Base-by-base conservation (phyloP, 352 stramenopile genomes). In the Globisporangium parvum region DNA sequence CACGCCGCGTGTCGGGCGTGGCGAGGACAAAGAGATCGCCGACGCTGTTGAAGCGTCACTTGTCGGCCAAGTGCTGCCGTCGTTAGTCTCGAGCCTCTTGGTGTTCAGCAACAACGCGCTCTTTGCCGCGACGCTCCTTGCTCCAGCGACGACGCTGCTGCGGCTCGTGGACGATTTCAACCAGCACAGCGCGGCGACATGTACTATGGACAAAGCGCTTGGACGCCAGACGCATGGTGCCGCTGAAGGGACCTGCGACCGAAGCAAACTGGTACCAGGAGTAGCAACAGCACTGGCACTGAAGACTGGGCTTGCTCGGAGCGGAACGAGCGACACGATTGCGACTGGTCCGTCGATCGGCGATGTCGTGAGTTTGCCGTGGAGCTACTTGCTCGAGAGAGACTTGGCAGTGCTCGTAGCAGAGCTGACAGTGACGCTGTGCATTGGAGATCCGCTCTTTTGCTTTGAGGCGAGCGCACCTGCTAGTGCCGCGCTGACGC, bases 321-420 rank as follows among this genome's bases (percentile, higher is more conserved):
- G 48, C 11, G 40, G 5, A 6, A 24, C 17, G 15, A 35, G 48
- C 11, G 40, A 10, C 5, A 37, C 17, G 15, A 35, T 17, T 8
- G 3, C n/a, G 11, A 40, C 41, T 21, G 21, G 21, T n/a, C 15
- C 40, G 17, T 46, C 53, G n/a, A 61, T 73, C 6, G 63, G 62
- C 1, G 62, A 73, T 35, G 65, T 69, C 2, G 62, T 78, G 31
- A 48, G 50, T 1, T 51, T 89, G 0, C 78, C 74, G 0, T 91
- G 80, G 80, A 69, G 68, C 39, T 74, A 72, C 26, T 58, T 75
- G 47, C 57, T 92, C 0, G 72, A 92, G 52, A 91, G 89, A 55
- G 73, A 86, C 15, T 15, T 92, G 10, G 81, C 69, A 11, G 61
- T 78, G 14, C 57, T 92, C 1, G 51, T 66, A 23, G 61, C 73